phyloP scores from a whole-genome alignment of 306 rosid genomes.

The Datisca glomerata region DNA sequence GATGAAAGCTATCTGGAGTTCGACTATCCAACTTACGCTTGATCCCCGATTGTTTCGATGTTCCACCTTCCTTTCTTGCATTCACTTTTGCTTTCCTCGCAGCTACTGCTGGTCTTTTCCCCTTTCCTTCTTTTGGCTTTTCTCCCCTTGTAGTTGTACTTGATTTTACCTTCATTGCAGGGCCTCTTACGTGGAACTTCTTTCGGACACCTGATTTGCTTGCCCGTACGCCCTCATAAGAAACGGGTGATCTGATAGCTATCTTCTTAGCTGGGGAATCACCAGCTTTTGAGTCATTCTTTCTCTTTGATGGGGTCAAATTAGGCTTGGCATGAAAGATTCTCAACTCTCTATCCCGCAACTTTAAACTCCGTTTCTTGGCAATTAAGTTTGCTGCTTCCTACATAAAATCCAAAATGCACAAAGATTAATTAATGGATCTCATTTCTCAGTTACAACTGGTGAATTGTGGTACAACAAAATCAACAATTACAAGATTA shows the following conservation, averaged over 20 bases:
- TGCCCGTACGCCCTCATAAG: slow-evolving; percentile 83
- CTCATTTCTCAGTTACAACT: background rate
- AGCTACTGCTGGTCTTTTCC: slow-evolving; percentile 79
- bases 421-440: background rate
- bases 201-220: slow-evolving; percentile 49
- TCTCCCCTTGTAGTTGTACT: slow-evolving; percentile 16
- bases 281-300: slow-evolving; percentile 15
- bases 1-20: slow-evolving; percentile 49
- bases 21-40: slow-evolving; percentile 78
- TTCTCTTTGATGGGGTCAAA: slow-evolving; percentile 42
- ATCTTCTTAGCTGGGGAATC: slow-evolving; percentile 40
- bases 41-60: slow-evolving; percentile 35
- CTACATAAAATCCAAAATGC: slow-evolving; percentile 18
- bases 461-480: too few relatives aligned
- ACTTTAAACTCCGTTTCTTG: slow-evolving; percentile 51
- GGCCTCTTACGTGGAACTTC: slow-evolving; percentile 20
- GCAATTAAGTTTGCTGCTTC: slow-evolving; percentile 58
- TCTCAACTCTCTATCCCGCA: slow-evolving; percentile 63
- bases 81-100: slow-evolving; percentile 52
- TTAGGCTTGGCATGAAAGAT: slow-evolving; percentile 41
- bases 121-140: slow-evolving; percentile 29
- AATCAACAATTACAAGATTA: too few relatives aligned
- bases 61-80: slow-evolving; percentile 11
- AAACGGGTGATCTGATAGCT: slow-evolving; percentile 8
- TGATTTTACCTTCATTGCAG: slow-evolving; percentile 5